Conservation (phyloP, 1,284 basidiomycete genomes). For the Marasmius oreades region DNA sequence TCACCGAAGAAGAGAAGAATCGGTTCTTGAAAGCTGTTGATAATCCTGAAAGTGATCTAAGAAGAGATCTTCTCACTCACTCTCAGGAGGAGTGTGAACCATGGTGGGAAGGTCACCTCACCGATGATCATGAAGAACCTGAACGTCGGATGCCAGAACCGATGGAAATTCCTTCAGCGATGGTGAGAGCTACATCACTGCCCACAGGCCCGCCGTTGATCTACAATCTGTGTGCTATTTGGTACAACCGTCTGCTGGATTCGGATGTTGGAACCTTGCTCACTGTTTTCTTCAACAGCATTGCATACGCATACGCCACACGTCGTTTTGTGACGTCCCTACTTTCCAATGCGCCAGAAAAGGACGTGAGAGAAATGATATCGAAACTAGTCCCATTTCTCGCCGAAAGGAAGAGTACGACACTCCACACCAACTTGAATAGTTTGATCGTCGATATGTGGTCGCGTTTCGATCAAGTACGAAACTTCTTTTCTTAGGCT, state of each 20-base stretch:
- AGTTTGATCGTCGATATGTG: constrained; percentile 56
- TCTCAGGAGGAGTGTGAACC: constrained; percentile 40
- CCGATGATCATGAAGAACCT: too few species aligned
- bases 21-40: too few species aligned
- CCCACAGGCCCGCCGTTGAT: constrained; percentile 44
- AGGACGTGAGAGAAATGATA: constrained; percentile 45
- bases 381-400: constrained; percentile 60
- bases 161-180: constrained; percentile 45
- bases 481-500: constrained; percentile 20
- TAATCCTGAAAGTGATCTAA: too few species aligned
- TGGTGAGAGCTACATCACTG: constrained; percentile 35
- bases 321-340: constrained; percentile 59
- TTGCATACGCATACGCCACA: constrained; percentile 63
- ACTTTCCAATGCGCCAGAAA: constrained; percentile 42
- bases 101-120: constrained; percentile 28
- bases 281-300: constrained; percentile 31
- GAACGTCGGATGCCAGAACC: constrained; percentile 35
- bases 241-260: constrained; percentile 38
- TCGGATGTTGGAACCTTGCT: background rate
- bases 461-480: constrained; percentile 53
- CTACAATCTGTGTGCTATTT: constrained; percentile 64
- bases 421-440: constrained; percentile 43
- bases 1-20: too few species aligned
- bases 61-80: too few species aligned
- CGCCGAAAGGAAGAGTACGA: constrained; percentile 49